These are phyloP conservation scores for Amoebophrya sp. DNA, from an alignment of 169 alveolate genomes.

Conservation along the genomic window DNA sequence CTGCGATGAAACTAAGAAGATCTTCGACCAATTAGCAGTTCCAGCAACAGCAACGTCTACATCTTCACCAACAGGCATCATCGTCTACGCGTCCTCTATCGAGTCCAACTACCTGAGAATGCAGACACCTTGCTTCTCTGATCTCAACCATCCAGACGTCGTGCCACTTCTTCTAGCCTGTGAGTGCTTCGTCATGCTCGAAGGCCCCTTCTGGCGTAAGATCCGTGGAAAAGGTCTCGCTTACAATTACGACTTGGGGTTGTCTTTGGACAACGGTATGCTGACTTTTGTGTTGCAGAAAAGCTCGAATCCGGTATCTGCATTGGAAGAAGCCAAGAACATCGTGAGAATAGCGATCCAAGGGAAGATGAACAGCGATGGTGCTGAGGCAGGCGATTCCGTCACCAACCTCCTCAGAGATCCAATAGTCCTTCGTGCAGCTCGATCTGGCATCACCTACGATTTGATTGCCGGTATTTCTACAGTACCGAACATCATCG, in stretches of 20 bases:
- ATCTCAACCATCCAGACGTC: neutral
- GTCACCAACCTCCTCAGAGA: neutral
- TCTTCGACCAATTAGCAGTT: neutral
- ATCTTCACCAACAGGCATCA: neutral
- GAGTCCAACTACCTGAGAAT: slow-evolving; percentile 8
- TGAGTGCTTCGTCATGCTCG: slow-evolving; percentile 6
- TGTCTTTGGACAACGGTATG: neutral
- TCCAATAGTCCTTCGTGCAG: neutral
- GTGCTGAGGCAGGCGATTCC: neutral
- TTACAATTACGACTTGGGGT: neutral
- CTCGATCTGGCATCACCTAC: neutral
- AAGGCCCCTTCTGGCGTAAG: slow-evolving; percentile 18
- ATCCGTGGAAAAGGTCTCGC: neutral
- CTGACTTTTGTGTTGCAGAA: slow-evolving; percentile 21
- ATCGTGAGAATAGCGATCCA: neutral
- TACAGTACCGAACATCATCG: neutral
- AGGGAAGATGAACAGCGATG: neutral
- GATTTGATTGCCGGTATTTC: neutral
- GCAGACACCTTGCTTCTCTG: neutral
- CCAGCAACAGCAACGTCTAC: neutral
- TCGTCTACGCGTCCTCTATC: slow-evolving; percentile 3
- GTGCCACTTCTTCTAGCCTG: neutral
- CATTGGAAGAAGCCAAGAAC: neutral
- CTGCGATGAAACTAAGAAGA: neutral
- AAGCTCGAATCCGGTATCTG: neutral